Evolutionary conservation across 2,329 filamentous ascomycete species (phyloP).

Genomic region (Metarhizium anisopliae): DNA sequence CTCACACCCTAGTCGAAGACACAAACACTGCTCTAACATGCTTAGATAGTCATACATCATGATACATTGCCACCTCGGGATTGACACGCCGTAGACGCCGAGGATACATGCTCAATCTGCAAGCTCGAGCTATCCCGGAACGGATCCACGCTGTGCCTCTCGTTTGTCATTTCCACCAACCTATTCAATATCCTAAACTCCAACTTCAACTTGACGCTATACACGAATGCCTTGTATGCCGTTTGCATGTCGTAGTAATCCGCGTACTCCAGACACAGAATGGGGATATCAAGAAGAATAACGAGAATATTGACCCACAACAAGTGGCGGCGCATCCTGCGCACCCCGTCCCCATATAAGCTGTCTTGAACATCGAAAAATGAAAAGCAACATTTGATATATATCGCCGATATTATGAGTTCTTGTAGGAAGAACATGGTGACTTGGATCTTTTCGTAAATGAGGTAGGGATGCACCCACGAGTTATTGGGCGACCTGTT

Average conservation of each 20-base stretch:
- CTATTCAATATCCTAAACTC: constrained; percentile 24
- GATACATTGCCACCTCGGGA: not conserved
- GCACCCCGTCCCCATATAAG: constrained; percentile 14
- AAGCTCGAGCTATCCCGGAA: not conserved
- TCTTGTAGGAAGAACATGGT: constrained; percentile 47
- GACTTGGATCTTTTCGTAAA: constrained; percentile 44
- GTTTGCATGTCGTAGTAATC: constrained; percentile 20
- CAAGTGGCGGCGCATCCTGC: constrained; percentile 22
- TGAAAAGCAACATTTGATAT: constrained; percentile 39
- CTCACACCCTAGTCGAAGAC: no score
- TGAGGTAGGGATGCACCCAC: constrained; percentile 22
- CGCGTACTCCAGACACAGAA: constrained; percentile 19
- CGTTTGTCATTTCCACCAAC: constrained; percentile 17
- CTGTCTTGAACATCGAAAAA: constrained; percentile 31
- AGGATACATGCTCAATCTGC: not conserved
- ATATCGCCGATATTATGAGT: constrained; percentile 40
- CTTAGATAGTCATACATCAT: not conserved
- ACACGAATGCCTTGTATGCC: constrained; percentile 21
- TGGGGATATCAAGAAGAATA: constrained; percentile 30
- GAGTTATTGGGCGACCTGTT: constrained; percentile 20
- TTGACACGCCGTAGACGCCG: not conserved
- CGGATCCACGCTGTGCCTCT: not conserved
- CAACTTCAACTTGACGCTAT: constrained; percentile 24
- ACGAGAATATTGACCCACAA: constrained; percentile 32
- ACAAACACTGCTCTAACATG: no score